A percentile compares a stretch with the other conserved stretches of the same genome.
phyloP scores from a whole-genome alignment of 164 flowering plant genomes.

The Akebia trifoliata region DNA sequence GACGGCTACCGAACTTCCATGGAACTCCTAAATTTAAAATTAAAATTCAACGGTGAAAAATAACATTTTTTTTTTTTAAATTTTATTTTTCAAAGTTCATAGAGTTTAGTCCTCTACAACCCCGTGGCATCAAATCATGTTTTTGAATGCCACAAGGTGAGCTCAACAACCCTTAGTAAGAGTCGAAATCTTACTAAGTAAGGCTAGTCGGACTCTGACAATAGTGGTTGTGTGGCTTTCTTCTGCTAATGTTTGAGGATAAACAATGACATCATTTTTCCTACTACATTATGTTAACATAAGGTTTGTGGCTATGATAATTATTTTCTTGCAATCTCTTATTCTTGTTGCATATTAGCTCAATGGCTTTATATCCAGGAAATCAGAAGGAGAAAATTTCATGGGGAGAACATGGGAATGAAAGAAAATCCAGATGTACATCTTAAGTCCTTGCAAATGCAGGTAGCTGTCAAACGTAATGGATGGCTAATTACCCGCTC shows the following conservation, averaged over 20 bases:
- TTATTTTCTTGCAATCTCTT: not conserved
- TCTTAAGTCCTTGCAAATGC: slow-evolving; percentile 39
- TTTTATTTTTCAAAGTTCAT: no score
- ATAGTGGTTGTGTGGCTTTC: slow-evolving; percentile 1
- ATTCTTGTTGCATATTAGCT: not conserved
- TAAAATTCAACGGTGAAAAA: no score
- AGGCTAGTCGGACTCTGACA: not conserved
- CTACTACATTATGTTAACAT: not conserved
- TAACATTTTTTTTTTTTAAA: no score
- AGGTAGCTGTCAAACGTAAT: slow-evolving; percentile 26
- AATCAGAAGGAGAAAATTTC: slow-evolving; percentile 48
- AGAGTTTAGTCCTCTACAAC: no score
- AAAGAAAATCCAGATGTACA: slow-evolving; percentile 33
- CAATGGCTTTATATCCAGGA: slow-evolving; percentile 37
- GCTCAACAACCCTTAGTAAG: no score
- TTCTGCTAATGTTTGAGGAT: not conserved
- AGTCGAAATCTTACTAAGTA: no score
- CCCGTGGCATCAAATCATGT: no score
- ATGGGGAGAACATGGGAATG: slow-evolving; percentile 25
- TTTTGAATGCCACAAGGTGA: no score
- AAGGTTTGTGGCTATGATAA: not conserved
- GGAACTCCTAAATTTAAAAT: no score
- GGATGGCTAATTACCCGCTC: not conserved
- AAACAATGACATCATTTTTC: not conserved
- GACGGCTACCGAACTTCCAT: no score